phyloP scores from a whole-genome alignment of 129 eudicot genomes.

The Lactuca saligna region DNA sequence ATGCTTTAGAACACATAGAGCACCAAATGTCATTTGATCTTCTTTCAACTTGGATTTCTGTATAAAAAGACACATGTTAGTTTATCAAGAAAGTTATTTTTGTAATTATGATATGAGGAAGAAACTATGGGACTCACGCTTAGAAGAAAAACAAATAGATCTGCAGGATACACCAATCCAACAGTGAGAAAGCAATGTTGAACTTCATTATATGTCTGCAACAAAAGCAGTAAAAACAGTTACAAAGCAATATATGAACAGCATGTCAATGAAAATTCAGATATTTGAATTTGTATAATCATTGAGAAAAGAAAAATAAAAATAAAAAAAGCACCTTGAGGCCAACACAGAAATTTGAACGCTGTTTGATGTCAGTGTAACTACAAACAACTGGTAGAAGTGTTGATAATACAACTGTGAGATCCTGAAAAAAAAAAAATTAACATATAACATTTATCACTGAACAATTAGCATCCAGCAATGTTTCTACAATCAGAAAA shows the following conservation, averaged over 20 bases:
- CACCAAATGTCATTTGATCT: conserved; percentile 87
- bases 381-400: conserved; percentile 85
- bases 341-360: conserved; percentile 69
- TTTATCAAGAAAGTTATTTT: conserved; percentile 11
- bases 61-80: conserved; percentile 14
- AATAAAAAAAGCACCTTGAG: conserved; percentile 59
- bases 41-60: conserved; percentile 97
- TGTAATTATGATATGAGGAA: neutral
- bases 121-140: conserved; percentile 56
- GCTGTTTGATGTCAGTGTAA: conserved; percentile 58
- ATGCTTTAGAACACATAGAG: conserved; percentile 88
- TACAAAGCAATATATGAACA: neutral
- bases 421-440: conserved; percentile 70
- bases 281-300: conserved; percentile 9
- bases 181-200: conserved; percentile 91
- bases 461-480: conserved; percentile 1
- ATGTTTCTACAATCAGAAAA: conserved; percentile 10
- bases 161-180: conserved; percentile 87
- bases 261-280: neutral
- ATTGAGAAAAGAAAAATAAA: conserved; percentile 7
- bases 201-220: conserved; percentile 95
- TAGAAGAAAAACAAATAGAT: conserved; percentile 75
- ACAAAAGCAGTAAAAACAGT: conserved; percentile 29
- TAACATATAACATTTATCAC: conserved; percentile 24
- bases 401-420: conserved; percentile 74